Percentiles rank a stretch among this genome's conserved stretches.
Evolutionary conservation across 805 yeast genomes (phyloP).

Genomic region (Candida krabiensis): DNA sequence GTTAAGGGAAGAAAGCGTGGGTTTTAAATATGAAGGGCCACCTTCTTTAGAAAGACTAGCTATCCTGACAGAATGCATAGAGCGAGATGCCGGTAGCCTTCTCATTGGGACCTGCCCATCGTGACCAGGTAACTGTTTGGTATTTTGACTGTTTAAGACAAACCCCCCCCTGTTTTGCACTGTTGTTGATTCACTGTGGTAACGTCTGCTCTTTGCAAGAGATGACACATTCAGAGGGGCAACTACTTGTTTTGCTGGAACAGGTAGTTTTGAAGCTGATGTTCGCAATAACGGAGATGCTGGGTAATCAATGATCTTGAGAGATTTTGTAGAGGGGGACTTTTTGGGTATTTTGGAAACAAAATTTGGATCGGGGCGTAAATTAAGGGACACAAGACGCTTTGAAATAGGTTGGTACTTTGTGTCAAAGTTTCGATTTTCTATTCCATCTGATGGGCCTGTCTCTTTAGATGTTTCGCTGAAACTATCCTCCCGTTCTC

Average conservation of each 20-base stretch:
- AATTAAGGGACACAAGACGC: conserved; percentile 16
- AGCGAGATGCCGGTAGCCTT: conserved; percentile 6
- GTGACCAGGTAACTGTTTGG: conserved; percentile 8
- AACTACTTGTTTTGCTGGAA: conserved; percentile 5
- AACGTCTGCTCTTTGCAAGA: conserved; percentile 6
- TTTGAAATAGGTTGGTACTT: conserved; percentile 3
- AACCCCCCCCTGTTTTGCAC: conserved; percentile 5
- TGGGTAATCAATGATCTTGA: conserved; percentile 10
- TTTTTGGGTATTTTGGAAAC: conserved; percentile 25
- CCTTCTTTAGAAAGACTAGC: conserved; percentile 2
- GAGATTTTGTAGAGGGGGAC: conserved; percentile 19
- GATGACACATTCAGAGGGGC: background rate
- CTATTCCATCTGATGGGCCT: conserved; percentile 3
- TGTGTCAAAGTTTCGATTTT: conserved; percentile 2
- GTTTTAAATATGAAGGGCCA: conserved; percentile 22
- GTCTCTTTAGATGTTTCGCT: conserved; percentile 2
- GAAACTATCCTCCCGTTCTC: conserved; percentile 11
- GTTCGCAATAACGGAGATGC: conserved; percentile 1
- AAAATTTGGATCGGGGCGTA: conserved; percentile 19
- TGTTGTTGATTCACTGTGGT: conserved; percentile 14
- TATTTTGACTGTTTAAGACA: too few species aligned
- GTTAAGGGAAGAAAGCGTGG: conserved; percentile 20
- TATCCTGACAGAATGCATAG: conserved; percentile 1
- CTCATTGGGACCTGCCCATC: conserved; percentile 7
- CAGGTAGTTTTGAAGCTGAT: conserved; percentile 18